A percentile compares a stretch with the other conserved stretches of the same genome.
Evolutionary conservation across 1,284 basidiomycete species (phyloP).

Genomic region (Moesziomyces parantarcticus): DNA sequence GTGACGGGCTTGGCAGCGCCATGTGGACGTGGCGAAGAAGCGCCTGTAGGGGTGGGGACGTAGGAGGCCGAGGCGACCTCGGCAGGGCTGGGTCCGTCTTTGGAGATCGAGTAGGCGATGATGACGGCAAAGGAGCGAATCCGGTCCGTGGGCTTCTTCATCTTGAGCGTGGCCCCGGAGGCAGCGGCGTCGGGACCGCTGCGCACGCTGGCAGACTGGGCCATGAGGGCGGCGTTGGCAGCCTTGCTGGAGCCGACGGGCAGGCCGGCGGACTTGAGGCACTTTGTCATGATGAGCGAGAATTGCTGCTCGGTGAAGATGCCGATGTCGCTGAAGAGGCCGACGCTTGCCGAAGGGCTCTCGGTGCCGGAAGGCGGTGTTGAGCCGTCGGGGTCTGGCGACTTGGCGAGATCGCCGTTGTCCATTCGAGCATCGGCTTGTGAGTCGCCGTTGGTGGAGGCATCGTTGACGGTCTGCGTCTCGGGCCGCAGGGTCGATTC

Average conservation of each 20-base stretch:
- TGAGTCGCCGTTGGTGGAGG: not conserved
- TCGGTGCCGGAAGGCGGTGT: constrained; percentile 13
- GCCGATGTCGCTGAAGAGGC: constrained; percentile 78
- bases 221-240: constrained; percentile 60
- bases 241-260: constrained; percentile 72
- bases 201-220: constrained; percentile 52
- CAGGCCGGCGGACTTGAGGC: constrained; percentile 80
- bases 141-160: constrained; percentile 80
- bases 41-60: constrained; percentile 28
- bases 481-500: constrained; percentile 24
- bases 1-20: constrained; percentile 23
- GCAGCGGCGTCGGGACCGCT: constrained; percentile 72
- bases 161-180: constrained; percentile 76
- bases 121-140: constrained; percentile 84
- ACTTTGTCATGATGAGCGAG: constrained; percentile 85
- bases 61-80: constrained; percentile 28
- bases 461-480: constrained; percentile 3
- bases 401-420: constrained; percentile 1
- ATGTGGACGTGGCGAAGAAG: constrained; percentile 5
- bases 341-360: constrained; percentile 47
- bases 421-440: constrained; percentile 12
- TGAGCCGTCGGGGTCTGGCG: constrained; percentile 1
- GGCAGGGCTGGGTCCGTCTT: constrained; percentile 75
- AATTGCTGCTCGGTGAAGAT: constrained; percentile 90
- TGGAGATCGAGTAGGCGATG: constrained; percentile 89